Base-by-base conservation (phyloP, 1,284 basidiomycete species). In the Ustilago shanxiensis region DNA sequence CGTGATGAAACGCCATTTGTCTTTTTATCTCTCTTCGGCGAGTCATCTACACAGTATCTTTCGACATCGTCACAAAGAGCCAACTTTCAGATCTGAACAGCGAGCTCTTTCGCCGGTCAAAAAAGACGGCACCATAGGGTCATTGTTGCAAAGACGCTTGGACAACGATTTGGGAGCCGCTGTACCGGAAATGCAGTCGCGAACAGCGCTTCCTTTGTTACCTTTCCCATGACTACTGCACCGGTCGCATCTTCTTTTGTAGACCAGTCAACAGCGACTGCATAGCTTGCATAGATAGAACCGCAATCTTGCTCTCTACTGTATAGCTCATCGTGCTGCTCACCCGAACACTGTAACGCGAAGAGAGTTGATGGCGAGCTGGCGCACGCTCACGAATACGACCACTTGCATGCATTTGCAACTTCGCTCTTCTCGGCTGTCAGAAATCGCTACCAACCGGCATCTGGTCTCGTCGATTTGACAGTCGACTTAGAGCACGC, bases 351-450 rank as follows among this genome's bases (percentile, higher is more conserved):
- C n/a, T n/a, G n/a, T n/a, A n/a, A n/a, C n/a, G n/a, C n/a, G n/a
- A n/a, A n/a, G n/a, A n/a, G n/a, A n/a, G n/a, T n/a, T n/a, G n/a
- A n/a, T n/a, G n/a, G n/a, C n/a, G n/a, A 24, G 26, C 20, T 4
- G 6, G 22, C 26, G 26, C 24, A 49, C 7, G 47, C 22, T 28
- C 24, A 49, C 26, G 47, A 49, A 49, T 49, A 47, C 11, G 24
- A 28, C 14, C 44, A 22, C 44, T 14, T 33, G 50, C 50, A 52
- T 14, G 33, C 14, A 13, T 11, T 49, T 44, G 37, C 28, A 29
- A 6, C 29, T 28, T 44, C 8, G 47, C 37, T 57, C 26, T 18
- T 22, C 55, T 56, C 54, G 54, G 39, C 41, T 57, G 22, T 37
- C 47, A 9, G 24, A 26, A 44, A 20, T 20, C 9, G 41, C 41